Evolutionary conservation across 495 filamentous ascomycete species (phyloP).

Genomic region (Aspergillus mulundensis): DNA sequence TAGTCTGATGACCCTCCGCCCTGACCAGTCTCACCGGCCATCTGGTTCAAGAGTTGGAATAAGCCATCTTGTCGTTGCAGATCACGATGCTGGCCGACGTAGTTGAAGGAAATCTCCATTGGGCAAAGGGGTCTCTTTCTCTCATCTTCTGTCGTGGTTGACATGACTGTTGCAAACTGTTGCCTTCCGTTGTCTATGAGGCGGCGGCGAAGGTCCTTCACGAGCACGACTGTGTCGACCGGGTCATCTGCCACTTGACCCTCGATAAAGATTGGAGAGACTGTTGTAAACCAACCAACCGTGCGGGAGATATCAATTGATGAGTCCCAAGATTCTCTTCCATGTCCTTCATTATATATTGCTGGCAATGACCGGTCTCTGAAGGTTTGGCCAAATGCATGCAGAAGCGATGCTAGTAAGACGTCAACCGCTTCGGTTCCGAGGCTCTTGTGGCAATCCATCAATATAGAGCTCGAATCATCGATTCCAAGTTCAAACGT

Average conservation of each 20-base stretch:
- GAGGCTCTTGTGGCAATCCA: constrained; percentile 43
- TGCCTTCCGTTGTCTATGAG: constrained; percentile 47
- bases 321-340: constrained; percentile 49
- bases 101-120: constrained; percentile 70
- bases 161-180: constrained; percentile 47
- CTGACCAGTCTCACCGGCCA: constrained; percentile 43
- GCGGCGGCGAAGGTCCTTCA: constrained; percentile 44
- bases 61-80: constrained; percentile 58
- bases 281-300: constrained; percentile 60
- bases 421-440: constrained; percentile 52
- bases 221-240: constrained; percentile 36
- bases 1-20: constrained; percentile 56
- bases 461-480: constrained; percentile 40
- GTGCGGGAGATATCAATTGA: constrained; percentile 55
- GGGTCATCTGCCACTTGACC: constrained; percentile 24
- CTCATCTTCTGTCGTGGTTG: constrained; percentile 38
- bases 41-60: constrained; percentile 52
- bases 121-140: constrained; percentile 48
- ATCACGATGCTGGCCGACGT: constrained; percentile 61
- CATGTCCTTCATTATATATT: constrained; percentile 55
- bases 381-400: constrained; percentile 48
- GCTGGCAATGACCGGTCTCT: constrained; percentile 51
- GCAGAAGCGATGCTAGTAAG: constrained; percentile 46
- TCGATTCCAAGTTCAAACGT: constrained; percentile 43
- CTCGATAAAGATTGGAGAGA: constrained; percentile 44